A percentile compares a stretch with the other conserved stretches of the same genome.
These are phyloP conservation scores for Aspergillus pseudoviridinutans DNA, from an alignment of 2,329 filamentous ascomycete genomes.

Conservation along the genomic window DNA sequence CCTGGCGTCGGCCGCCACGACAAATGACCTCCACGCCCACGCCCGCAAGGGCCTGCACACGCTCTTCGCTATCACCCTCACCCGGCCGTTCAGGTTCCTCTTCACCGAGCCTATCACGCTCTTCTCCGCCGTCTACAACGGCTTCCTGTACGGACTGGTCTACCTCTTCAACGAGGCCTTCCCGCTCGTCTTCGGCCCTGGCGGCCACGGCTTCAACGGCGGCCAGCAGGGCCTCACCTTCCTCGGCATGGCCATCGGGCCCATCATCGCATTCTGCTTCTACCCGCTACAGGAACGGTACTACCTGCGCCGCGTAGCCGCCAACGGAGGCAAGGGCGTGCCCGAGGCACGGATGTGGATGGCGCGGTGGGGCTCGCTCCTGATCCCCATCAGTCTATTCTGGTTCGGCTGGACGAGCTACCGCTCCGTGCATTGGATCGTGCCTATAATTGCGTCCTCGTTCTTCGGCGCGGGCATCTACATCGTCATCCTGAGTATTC, in stretches of 20 bases:
- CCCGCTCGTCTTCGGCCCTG: conserved; percentile 61
- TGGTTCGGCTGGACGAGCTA: conserved; percentile 64
- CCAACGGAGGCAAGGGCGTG: conserved; percentile 51
- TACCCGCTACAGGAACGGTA: conserved; percentile 48
- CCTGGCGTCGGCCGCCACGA: conserved; percentile 59
- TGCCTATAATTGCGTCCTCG: conserved; percentile 59
- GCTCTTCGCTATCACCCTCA: conserved; percentile 66
- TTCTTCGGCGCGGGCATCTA: conserved; percentile 70
- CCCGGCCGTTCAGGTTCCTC: conserved; percentile 54
- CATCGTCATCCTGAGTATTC: conserved; percentile 65
- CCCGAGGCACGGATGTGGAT: conserved; percentile 63
- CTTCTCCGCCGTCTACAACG: conserved; percentile 36
- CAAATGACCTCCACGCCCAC: conserved; percentile 32
- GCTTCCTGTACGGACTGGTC: conserved; percentile 71
- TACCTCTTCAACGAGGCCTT: conserved; percentile 74
- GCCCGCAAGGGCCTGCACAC: conserved; percentile 64
- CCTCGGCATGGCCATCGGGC: conserved; percentile 56
- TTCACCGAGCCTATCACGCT: conserved; percentile 27
- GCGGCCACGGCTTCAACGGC: conserved; percentile 54
- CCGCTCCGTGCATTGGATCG: conserved; percentile 63
- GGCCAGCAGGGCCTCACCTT: conserved; percentile 57
- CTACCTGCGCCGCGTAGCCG: conserved; percentile 36
- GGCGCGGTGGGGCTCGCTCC: conserved; percentile 57
- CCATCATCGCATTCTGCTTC: conserved; percentile 55
- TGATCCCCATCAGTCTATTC: conserved; percentile 62